Evolutionary conservation across 2,329 filamentous ascomycete genomes (phyloP), one percentile per base, ranked within the genome.

Genomic region (Pseudocercospora cruenta): DNA sequence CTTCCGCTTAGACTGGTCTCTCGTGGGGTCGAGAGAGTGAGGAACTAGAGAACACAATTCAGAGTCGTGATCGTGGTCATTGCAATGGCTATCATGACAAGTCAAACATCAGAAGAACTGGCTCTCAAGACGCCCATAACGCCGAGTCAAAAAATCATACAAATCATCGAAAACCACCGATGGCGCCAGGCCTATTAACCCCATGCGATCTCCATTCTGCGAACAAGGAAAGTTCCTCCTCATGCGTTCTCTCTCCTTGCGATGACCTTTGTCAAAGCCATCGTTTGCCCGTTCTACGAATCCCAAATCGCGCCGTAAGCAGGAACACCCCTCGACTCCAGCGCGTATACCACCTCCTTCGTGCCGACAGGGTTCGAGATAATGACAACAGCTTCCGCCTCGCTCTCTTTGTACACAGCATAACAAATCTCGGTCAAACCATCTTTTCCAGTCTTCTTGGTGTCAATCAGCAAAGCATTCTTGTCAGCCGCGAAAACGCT

Each of bases 231-330:
- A 4, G 8, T 47, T 22, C 43, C 45, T 21, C 9, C 22, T 21
- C 45, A 6, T 24, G 12, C 22, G 4, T 22, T 21, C 21, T 3
- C 26, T 55, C 31, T 8, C 7, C 9, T 1, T 12, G 28, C 33
- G 8, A 21, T 39, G 16, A 43, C 33, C 33, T 57, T n/a, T n/a
- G n/a, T n/a, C n/a, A n/a, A n/a, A n/a, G n/a, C n/a, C n/a, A n/a
- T n/a, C n/a, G n/a, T n/a, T n/a, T n/a, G n/a, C n/a, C n/a, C n/a
- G 26, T 22, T 33, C 43, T 62, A 68, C 31, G 85, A 88, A 78
- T 93, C 91, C 80, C 89, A 93, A 71, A 93, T 91, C 8, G 91
- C 89, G 6, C 91, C 91, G 78, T 86, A 93, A 8, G 90, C 89
- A 2, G 87, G 83, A 7, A 92, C 78, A 0, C 90, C 89, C 63